Conservation (phyloP, 179 eudicot genomes). For the Vitellaria paradoxa region DNA sequence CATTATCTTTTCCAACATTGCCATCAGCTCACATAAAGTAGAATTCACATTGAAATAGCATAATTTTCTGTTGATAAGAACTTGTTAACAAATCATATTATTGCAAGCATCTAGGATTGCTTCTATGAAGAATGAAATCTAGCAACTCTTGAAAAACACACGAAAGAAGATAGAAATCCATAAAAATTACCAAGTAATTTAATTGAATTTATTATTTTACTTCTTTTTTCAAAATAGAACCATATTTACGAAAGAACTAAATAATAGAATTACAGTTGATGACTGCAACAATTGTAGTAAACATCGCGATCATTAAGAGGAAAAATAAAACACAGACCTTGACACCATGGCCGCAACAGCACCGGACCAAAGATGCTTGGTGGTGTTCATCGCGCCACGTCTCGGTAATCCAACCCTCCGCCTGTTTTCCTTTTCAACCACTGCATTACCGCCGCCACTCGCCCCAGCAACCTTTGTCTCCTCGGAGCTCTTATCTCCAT, state of each 20-base stretch:
- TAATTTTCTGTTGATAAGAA: not conserved
- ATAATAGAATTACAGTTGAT: too few relatives aligned
- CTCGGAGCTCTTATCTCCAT: constrained; percentile 27
- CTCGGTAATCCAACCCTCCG: constrained; percentile 21
- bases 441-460: constrained; percentile 15
- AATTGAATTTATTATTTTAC: not conserved
- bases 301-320: not conserved
- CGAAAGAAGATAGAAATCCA: not conserved
- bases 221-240: too few relatives aligned
- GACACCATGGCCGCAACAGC: constrained; percentile 96
- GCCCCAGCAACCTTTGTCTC: constrained; percentile 18
- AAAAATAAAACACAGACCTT: constrained; percentile 40
- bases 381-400: constrained; percentile 64
- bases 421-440: constrained; percentile 18
- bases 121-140: not conserved
- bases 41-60: too few relatives aligned
- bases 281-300: not conserved
- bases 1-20: too few relatives aligned
- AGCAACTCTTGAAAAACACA: not conserved
- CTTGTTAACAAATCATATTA: not conserved
- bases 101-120: not conserved
- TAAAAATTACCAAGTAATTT: not conserved
- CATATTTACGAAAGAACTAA: too few relatives aligned
- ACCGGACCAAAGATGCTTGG: constrained; percentile 96
- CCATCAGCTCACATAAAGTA: too few relatives aligned